Evolutionary conservation across 2,329 filamentous ascomycete genomes (phyloP), one percentile per base, ranked within the genome.

Genomic region (Calonectria henricotiae): DNA sequence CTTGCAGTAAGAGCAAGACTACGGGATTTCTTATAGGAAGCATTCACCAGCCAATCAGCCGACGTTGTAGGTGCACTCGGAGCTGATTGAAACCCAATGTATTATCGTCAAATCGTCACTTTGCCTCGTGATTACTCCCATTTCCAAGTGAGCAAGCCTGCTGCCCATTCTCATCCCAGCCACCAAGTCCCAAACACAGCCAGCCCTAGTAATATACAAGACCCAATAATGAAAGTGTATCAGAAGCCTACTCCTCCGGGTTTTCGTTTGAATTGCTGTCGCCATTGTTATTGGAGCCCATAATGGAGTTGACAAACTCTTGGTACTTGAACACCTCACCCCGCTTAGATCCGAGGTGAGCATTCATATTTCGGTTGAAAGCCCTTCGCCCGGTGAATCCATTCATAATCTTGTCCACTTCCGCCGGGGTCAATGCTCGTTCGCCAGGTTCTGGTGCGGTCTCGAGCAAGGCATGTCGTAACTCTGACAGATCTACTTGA

Each of bases 271-370:
- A 77, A 27, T 76, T 71, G n/a, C 71, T 71, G 55, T 84, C 84
- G 4, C 82, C 78, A 17, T 75, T 79, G 32, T 81, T 83, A 64
- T 83, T 88, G 11, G 88, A 86, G 2, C 91, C 91, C 75, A 89
- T 86, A 61, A 93, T 85, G 30, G 89, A 92, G 72, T 87, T 89
- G 73, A 98, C 94, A 83, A 98, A 98, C 69, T 99, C 96, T 72
- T 94, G 91, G 80, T 98, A 99, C 78, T 91, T 90, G 83, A 99
- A 98, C 0, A 98, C 95, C 70, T 98, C 96, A 0, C 94, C 94
- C 71, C 93, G 88, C 79, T 91, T 92, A 11, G 82, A 78, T 68
- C 87, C 83, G 78, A 91, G 73, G 71, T 89, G 83, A 72, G 85
- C 80, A 77, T 83, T 81, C 81, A 85, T 85, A 77, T 82, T 86